phyloP scores from a whole-genome alignment of 345 rosid genomes.

The Eutrema japonicum region DNA sequence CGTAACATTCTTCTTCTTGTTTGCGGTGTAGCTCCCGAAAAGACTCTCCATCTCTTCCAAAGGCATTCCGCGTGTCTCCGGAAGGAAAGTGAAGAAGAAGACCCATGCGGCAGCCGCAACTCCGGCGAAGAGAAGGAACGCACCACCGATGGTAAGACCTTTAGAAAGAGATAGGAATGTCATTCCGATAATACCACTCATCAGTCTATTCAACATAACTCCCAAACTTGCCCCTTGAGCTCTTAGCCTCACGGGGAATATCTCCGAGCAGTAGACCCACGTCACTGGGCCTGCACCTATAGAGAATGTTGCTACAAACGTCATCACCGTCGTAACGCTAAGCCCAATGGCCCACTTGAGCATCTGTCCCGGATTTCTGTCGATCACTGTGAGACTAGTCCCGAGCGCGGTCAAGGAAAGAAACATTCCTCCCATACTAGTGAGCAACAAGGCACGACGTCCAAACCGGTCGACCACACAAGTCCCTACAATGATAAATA shows the following conservation, averaged over 20 bases:
- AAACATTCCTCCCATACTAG: constrained; percentile 63
- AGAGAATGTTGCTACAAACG: constrained; percentile 64
- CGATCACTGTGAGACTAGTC: constrained; percentile 46
- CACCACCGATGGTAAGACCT: constrained; percentile 58
- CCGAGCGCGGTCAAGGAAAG: constrained; percentile 55
- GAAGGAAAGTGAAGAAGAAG: constrained; percentile 58
- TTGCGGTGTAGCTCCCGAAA: constrained; percentile 50
- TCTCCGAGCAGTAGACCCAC: constrained; percentile 78
- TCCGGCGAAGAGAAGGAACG: constrained; percentile 59
- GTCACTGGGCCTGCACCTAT: constrained; percentile 78
- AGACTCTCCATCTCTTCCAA: constrained; percentile 60
- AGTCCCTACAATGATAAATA: constrained; percentile 62
- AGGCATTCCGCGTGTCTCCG: constrained; percentile 69
- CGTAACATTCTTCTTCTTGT: constrained; percentile 22
- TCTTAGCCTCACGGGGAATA: constrained; percentile 63
- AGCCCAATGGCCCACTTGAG: constrained; percentile 51
- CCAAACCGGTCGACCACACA: constrained; percentile 61
- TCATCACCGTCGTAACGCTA: constrained; percentile 55
- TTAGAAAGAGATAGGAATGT: constrained; percentile 53
- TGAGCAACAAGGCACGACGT: constrained; percentile 61
- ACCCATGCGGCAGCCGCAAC: constrained; percentile 48
- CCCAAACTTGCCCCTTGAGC: constrained; percentile 76
- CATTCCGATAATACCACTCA: constrained; percentile 71
- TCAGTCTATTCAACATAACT: constrained; percentile 63
- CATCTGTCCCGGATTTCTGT: constrained; percentile 43